A percentile compares a stretch with the other conserved stretches of the same genome.
Conservation (phyloP, 1,284 basidiomycete genomes). For the Rhodotorula mucilaginosa region DNA sequence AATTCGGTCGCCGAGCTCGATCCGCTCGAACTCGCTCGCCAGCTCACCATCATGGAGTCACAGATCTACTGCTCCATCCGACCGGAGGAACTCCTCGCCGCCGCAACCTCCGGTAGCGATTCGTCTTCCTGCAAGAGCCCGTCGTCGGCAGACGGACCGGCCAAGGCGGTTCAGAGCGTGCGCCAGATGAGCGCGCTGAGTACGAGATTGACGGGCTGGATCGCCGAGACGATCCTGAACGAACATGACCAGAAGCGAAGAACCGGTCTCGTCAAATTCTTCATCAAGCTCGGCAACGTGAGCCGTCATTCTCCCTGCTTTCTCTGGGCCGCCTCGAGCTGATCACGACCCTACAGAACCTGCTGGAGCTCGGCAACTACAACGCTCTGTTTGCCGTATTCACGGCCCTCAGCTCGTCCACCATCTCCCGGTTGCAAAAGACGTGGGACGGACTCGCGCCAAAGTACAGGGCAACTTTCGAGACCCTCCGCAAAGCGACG, state of each 20-base stretch:
- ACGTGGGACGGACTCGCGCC: constrained; percentile 69
- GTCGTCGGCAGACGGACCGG: background rate
- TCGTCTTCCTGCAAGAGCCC: constrained; percentile 12
- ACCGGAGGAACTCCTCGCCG: constrained; percentile 51
- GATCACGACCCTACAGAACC: constrained; percentile 40
- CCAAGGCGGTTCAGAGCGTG: constrained; percentile 40
- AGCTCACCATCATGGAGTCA: constrained; percentile 54
- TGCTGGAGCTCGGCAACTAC: constrained; percentile 50
- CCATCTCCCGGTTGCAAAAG: constrained; percentile 48
- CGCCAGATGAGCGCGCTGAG: constrained; percentile 51
- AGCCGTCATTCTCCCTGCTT: constrained; percentile 21
- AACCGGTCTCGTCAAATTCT: constrained; percentile 50
- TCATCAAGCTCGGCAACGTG: constrained; percentile 52
- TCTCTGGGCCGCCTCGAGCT: background rate
- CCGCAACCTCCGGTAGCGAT: constrained; percentile 12
- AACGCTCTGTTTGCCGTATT: constrained; percentile 53
- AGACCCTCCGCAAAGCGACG: constrained; percentile 75
- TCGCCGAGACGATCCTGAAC: constrained; percentile 51
- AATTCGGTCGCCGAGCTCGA: constrained; percentile 84
- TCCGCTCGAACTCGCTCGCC: constrained; percentile 59
- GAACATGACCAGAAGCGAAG: constrained; percentile 50
- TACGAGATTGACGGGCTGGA: constrained; percentile 53
- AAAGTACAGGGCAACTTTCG: constrained; percentile 78
- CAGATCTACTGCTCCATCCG: constrained; percentile 48
- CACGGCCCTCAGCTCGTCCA: constrained; percentile 51